A percentile compares a stretch with the other conserved stretches of the same genome.
phyloP scores from a whole-genome alignment of 805 yeast genomes.

The Cyberlindnera misumaiensis region DNA sequence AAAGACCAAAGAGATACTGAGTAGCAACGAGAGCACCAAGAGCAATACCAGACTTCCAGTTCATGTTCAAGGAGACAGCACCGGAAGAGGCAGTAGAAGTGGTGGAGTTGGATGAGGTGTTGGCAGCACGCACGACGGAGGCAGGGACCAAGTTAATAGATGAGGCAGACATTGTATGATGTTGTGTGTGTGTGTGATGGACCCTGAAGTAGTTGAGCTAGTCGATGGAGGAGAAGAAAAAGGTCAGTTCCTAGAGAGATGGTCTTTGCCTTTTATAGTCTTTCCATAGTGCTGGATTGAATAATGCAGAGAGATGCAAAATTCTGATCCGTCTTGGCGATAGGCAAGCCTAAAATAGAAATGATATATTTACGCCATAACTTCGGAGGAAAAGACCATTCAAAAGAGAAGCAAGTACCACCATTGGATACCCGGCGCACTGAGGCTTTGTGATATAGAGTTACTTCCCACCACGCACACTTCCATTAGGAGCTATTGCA shows the following conservation, averaged over 20 bases:
- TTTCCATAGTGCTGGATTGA: no score
- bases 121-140: conserved; percentile 22
- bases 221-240: not conserved
- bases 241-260: not conserved
- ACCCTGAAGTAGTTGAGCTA: not conserved
- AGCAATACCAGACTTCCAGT: conserved; percentile 35
- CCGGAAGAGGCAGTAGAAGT: conserved; percentile 24
- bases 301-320: no score
- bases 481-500: no score
- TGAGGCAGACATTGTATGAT: conserved; percentile 14
- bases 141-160: conserved; percentile 25
- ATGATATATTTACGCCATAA: no score
- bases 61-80: conserved; percentile 26
- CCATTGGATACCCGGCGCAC: no score
- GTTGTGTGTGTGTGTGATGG: not conserved
- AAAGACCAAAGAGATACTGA: conserved; percentile 25
- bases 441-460: no score
- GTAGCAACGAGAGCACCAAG: conserved; percentile 33
- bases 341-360: no score
- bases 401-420: no score
- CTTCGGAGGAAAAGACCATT: no score
- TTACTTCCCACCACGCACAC: no score
- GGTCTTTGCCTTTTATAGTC: not conserved
- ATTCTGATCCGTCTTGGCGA: no score
- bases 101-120: conserved; percentile 7